Conservation (phyloP, 1,284 basidiomycete species). For the Ceratobasidium sp. region DNA sequence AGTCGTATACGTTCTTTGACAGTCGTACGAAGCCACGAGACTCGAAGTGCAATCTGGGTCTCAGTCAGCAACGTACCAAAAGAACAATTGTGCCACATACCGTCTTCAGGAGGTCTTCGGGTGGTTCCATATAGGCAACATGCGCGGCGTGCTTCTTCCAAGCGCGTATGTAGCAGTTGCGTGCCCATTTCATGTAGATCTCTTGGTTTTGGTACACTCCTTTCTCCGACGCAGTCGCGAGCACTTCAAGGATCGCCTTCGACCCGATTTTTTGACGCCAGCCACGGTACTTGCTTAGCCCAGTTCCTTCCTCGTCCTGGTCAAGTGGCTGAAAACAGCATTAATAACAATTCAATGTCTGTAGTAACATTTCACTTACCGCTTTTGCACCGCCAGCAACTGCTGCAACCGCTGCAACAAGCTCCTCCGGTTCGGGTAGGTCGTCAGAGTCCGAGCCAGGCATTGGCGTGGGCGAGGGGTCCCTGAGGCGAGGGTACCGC, state of each 20-base stretch:
- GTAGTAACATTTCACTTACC: background rate
- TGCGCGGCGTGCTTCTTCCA: background rate
- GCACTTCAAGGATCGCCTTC: background rate
- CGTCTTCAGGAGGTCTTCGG: background rate
- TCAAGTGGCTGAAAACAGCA: background rate
- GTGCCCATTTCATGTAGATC: background rate
- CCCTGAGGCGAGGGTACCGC: no score
- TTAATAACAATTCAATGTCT: no score
- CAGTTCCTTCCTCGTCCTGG: background rate
- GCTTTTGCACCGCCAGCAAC: background rate
- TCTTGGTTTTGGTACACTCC: background rate
- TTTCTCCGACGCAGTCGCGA: background rate
- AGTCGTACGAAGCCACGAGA: background rate
- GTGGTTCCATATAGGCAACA: background rate
- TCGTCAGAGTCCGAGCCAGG: no score
- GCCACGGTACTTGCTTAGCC: conserved; percentile 7
- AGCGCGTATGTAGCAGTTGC: background rate
- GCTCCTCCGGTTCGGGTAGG: no score
- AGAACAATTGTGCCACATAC: background rate
- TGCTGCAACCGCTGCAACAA: no score
- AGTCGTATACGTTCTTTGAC: background rate
- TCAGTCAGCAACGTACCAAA: no score
- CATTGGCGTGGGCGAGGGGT: no score
- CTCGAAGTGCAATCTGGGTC: background rate
- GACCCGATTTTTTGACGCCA: background rate